Base-by-base conservation (phyloP, 1,284 basidiomycete genomes). In the Omphalotus olearius region DNA sequence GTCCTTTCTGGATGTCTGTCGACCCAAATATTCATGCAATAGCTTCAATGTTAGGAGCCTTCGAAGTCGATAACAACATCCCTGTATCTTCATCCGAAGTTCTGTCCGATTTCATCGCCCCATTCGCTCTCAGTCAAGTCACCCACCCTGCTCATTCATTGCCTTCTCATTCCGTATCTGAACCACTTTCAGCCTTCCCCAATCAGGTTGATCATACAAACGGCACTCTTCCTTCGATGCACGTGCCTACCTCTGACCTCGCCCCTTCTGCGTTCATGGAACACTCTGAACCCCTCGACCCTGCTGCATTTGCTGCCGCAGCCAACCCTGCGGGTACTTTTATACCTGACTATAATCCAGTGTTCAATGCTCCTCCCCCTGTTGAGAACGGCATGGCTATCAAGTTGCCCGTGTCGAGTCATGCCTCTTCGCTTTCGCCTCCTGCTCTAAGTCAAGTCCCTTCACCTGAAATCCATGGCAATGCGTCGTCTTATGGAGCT, bases 341-440 rank as follows among this genome's bases (percentile, higher is more conserved):
- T 61, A 51, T 66, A 68, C 26, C 36, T 23, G 43, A 46, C n/a
- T 52, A 46, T 18, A 43, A 45, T 17, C 33, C 39, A n/a, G 38
- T 42, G 11, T 56, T 49, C 28, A 25, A 13, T 37, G 38, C 36
- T 30, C 36, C 48, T 56, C 35, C 59, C 61, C 43, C 63, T 47
- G 46, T 69, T 50, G 65, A 64, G 45, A 63, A 62, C 44, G 47
- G 61, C 2, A 64, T 67, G 51, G 45, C 60, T 17, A 52, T 71
- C 40, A 69, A 70, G 51, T 57, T 69, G 38, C 63, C 66, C 4
- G 57, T 67, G 33, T 60, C 61, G 46, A 56, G 56, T 39, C 66
- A 67, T 54, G 67, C 74, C 35, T 70, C 76, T 28, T 74, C 76
- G 20, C 66, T 64, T 30, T 66, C 68, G 58, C 71, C 60, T 57